Percentiles rank a stretch among this genome's conserved stretches.
These are phyloP conservation scores for Chytridium lagenaria DNA, from an alignment of 371 early-diverging fungal species.

Conservation along the genomic window DNA sequence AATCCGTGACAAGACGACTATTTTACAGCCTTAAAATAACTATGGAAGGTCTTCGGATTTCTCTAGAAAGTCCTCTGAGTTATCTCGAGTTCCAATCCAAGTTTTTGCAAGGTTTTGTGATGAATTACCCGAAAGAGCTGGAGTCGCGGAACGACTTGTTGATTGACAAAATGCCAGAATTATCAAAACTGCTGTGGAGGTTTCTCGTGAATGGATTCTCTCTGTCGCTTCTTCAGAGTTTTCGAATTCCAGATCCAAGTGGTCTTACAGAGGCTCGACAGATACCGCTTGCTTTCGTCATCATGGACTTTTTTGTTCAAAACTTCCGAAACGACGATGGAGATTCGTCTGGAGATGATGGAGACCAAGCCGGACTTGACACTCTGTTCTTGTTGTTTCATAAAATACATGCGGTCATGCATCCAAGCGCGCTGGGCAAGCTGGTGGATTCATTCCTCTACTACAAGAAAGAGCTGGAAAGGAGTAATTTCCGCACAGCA, in stretches of 20 bases:
- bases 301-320: slow-evolving; percentile 69
- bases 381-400: slow-evolving; percentile 63
- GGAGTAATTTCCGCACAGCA: slow-evolving; percentile 53
- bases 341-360: slow-evolving; percentile 15
- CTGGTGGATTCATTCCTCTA: slow-evolving; percentile 73
- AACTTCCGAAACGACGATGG: slow-evolving; percentile 54
- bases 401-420: slow-evolving; percentile 76
- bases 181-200: slow-evolving; percentile 14
- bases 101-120: slow-evolving; percentile 64
- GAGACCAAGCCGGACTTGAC: slow-evolving; percentile 39
- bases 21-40: slow-evolving; percentile 67
- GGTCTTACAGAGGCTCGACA: neutral
- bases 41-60: slow-evolving; percentile 67
- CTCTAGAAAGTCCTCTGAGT: slow-evolving; percentile 72
- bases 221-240: slow-evolving; percentile 21
- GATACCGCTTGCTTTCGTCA: slow-evolving; percentile 72
- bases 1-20: neutral
- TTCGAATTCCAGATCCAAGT: neutral
- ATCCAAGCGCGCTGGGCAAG: slow-evolving; percentile 75
- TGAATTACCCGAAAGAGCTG: slow-evolving; percentile 21
- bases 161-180: neutral
- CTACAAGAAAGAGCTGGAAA: slow-evolving; percentile 71
- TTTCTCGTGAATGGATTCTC: slow-evolving; percentile 25
- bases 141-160: slow-evolving; percentile 5
- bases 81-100: slow-evolving; percentile 72